Base-by-base conservation (phyloP, 2,329 filamentous ascomycete genomes). In the Xylariaceae sp. region DNA sequence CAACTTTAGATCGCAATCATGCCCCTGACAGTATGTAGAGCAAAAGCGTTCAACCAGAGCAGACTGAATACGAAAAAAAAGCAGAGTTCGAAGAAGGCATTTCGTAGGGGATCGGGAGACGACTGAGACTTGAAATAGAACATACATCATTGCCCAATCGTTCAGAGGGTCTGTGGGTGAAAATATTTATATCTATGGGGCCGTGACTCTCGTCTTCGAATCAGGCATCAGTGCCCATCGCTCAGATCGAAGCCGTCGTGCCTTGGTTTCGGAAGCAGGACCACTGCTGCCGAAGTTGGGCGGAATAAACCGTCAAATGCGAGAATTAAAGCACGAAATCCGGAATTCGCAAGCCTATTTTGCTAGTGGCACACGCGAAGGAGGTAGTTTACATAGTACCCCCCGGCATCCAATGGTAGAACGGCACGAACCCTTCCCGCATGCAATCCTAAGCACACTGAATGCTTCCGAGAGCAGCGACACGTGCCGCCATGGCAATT, bases 1-100 rank as follows among this genome's bases (percentile, higher is more conserved):
- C 23, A 4, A 39, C n/a, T n/a, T n/a, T 39, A 30, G 10, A 39
- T 48, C 23, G 35, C 48, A 13, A 15, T 2, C 2, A 10, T 42
- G 49, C 57, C 17, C 55, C 64, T 67, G 42, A 68, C 51, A 42
- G 39, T n/a, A 23, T n/a, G 34, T 51, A 83, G 81, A 56, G 75
- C 77, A 56, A 79, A 78, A 57, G 66, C 71, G 2, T 82, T 80
- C 50, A 74, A 81, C 48, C 73, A 77, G 15, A 66, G 70, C 1
- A 73, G 81, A 30, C 62, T 84, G 18, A 75, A 71, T 60, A 67
- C 73, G 11, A 84, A 84, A 69, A 83, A 81, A 66, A 67, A 76
- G 8, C 71, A 74, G 13, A 78, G 79, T 63, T 72, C 72, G 6
- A 84, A 83, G 71, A 84, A 84, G 65, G 73, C 78, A 56, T 74